These are phyloP conservation scores for Hibiscus syriacus DNA, from an alignment of 345 rosid genomes.

Conservation along the genomic window DNA sequence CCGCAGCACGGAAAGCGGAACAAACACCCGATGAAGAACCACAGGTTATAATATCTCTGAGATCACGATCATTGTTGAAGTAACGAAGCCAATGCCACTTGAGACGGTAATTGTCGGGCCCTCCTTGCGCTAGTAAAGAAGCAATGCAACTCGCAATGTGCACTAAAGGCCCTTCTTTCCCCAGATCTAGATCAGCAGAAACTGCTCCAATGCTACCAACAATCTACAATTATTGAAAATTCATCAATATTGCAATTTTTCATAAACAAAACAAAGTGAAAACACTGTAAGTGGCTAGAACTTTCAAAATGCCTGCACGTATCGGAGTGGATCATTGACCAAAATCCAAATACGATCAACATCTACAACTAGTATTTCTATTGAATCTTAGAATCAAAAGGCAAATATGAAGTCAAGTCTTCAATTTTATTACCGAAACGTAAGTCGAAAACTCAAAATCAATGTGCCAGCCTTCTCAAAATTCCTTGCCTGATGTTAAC, in stretches of 20 bases:
- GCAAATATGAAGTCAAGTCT: neutral
- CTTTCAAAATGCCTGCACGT: neutral
- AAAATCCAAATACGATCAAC: neutral
- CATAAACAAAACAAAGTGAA: neutral
- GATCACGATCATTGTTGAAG: slow-evolving; percentile 89
- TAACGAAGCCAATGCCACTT: slow-evolving; percentile 89
- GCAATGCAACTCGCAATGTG: slow-evolving; percentile 86
- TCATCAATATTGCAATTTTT: neutral
- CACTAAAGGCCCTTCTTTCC: slow-evolving; percentile 92
- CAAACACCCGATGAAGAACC: slow-evolving; percentile 90
- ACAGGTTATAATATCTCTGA: slow-evolving; percentile 76
- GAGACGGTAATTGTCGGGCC: slow-evolving; percentile 62
- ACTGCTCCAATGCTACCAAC: slow-evolving; percentile 92
- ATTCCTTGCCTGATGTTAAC: too few relatives aligned
- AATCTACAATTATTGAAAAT: slow-evolving; percentile 32
- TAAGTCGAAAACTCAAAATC: neutral
- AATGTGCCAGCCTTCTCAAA: neutral
- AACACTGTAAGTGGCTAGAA: neutral
- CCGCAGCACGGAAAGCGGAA: slow-evolving; percentile 91
- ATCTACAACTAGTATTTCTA: neutral
- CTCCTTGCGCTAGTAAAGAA: slow-evolving; percentile 82
- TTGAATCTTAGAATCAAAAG: neutral
- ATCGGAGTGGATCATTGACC: neutral
- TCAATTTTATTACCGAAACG: neutral
- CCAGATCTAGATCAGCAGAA: slow-evolving; percentile 76